These are phyloP conservation scores for Ascocoryne sarcoides DNA, from an alignment of 2,329 filamentous ascomycete genomes.

Conservation along the genomic window DNA sequence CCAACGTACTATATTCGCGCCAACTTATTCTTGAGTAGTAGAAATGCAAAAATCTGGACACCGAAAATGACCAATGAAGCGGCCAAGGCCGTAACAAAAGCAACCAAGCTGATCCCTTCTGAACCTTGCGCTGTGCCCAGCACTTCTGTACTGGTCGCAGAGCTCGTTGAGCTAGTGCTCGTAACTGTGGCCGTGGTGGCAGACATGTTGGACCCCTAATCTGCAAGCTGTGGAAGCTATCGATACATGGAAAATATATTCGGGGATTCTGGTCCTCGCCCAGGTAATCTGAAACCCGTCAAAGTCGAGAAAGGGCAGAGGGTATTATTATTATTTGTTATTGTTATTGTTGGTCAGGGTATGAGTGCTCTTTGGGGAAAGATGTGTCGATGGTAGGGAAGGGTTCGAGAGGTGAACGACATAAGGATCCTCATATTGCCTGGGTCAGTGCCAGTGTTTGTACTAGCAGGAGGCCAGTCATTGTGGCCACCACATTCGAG, in stretches of 20 bases:
- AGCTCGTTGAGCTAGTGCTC: conserved; percentile 2
- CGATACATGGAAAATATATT: background rate
- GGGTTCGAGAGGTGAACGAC: too few species aligned
- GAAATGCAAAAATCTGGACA: conserved; percentile 57
- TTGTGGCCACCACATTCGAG: too few species aligned
- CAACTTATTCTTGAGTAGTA: conserved; percentile 68
- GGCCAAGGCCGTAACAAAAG: conserved; percentile 26
- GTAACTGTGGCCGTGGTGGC: background rate
- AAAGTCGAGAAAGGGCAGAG: too few species aligned
- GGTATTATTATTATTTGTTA: too few species aligned
- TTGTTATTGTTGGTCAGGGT: too few species aligned
- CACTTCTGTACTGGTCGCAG: conserved; percentile 4
- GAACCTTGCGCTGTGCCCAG: conserved; percentile 17
- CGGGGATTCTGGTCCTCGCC: too few species aligned
- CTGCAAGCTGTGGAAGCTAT: background rate
- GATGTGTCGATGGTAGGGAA: too few species aligned
- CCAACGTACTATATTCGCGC: conserved; percentile 73
- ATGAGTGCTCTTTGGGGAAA: too few species aligned
- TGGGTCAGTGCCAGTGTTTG: too few species aligned
- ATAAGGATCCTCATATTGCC: too few species aligned
- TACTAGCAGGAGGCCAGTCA: too few species aligned
- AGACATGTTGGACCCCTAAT: background rate
- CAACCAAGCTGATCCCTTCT: conserved; percentile 26
- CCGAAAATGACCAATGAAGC: conserved; percentile 26
- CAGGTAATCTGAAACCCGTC: too few species aligned